Conservation (phyloP, 129 eudicot genomes). For the Sambucus nigra region DNA sequence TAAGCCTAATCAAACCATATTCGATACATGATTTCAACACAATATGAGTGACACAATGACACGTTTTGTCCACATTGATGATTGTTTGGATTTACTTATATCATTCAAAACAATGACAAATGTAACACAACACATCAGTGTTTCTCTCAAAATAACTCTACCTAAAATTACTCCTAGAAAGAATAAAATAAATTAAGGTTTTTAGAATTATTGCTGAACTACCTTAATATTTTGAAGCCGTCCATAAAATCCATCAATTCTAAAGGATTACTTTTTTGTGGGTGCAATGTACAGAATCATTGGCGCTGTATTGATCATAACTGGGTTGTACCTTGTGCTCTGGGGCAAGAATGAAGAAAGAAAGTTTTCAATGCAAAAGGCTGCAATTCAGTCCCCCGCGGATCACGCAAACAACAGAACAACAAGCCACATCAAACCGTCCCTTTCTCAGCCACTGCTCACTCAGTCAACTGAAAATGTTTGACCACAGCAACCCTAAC, state of each 20-base stretch:
- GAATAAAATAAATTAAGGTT: no score
- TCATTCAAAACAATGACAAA: no score
- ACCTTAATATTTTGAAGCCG: neutral
- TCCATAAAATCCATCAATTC: neutral
- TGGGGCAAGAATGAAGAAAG: constrained; percentile 90
- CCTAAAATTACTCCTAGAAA: no score
- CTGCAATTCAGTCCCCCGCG: constrained; percentile 33
- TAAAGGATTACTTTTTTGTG: neutral
- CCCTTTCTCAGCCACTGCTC: constrained; percentile 80
- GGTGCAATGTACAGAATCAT: constrained; percentile 45
- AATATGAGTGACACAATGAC: no score
- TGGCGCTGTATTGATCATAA: constrained; percentile 79
- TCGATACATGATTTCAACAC: no score
- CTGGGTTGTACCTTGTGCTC: constrained; percentile 79
- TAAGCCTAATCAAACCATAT: no score
- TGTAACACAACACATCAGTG: no score
- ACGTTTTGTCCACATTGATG: no score
- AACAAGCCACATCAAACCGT: constrained; percentile 37
- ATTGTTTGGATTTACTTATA: no score
- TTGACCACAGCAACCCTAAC: no score
- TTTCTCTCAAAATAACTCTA: no score
- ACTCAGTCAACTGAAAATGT: constrained; percentile 50
- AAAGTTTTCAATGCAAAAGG: constrained; percentile 36
- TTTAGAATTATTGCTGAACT: no score
- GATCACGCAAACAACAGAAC: constrained; percentile 42